These are phyloP conservation scores for Mycocentrospora acerina DNA, from an alignment of 2,329 filamentous ascomycete species.

Conservation along the genomic window DNA sequence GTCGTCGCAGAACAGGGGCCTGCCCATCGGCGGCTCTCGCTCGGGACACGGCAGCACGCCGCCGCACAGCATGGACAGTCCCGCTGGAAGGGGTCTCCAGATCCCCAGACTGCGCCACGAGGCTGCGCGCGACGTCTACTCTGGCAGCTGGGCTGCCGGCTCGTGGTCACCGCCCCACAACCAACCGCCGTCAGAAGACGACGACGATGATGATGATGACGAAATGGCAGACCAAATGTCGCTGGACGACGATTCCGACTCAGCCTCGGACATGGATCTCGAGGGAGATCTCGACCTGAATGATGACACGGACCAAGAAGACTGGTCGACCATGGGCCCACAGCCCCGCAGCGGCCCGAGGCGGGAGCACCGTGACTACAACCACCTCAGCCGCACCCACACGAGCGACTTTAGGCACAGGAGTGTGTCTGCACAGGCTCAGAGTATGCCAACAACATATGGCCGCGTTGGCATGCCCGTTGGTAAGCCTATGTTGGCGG, in stretches of 20 bases:
- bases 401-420: conserved; percentile 31
- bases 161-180: conserved; percentile 67
- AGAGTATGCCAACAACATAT: conserved; percentile 24
- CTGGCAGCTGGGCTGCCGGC: conserved; percentile 66
- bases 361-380: conserved; percentile 41
- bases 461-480: conserved; percentile 25
- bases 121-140: conserved; percentile 39
- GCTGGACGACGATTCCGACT: conserved; percentile 71
- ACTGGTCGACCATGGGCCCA: conserved; percentile 89
- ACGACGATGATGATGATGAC: conserved; percentile 43
- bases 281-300: conserved; percentile 65
- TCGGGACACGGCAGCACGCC: conserved; percentile 45
- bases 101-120: conserved; percentile 44
- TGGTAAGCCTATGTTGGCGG: conserved; percentile 28
- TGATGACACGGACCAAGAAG: conserved; percentile 91
- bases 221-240: conserved; percentile 90
- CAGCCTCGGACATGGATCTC: conserved; percentile 67
- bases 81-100: conserved; percentile 44
- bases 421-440: conserved; percentile 28
- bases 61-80: conserved; percentile 51
- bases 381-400: conserved; percentile 41
- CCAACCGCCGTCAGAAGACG: too few relatives aligned
- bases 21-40: conserved; percentile 43
- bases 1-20: conserved; percentile 55
- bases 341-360: conserved; percentile 50